phyloP scores from a whole-genome alignment of 129 eudicot species.

The Saposhnikovia divaricata region DNA sequence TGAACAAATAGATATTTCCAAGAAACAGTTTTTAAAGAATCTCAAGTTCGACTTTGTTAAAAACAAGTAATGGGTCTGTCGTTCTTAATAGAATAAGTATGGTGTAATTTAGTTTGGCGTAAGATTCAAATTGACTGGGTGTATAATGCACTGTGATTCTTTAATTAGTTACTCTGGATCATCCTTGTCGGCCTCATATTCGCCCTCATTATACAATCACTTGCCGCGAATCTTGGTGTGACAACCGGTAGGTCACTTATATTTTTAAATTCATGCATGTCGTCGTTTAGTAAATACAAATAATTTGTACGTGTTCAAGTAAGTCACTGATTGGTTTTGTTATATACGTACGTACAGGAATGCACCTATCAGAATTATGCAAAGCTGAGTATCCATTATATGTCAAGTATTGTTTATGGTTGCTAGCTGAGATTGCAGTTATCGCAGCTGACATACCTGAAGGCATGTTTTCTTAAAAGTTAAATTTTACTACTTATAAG shows the following conservation, averaged over 20 bases:
- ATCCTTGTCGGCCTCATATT: slow-evolving; percentile 47
- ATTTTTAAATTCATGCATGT: background rate
- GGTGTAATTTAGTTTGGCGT: background rate
- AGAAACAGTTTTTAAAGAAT: too few relatives aligned
- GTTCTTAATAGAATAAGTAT: too few relatives aligned
- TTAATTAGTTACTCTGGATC: slow-evolving; percentile 57
- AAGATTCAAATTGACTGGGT: background rate
- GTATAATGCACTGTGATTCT: background rate
- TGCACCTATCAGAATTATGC: slow-evolving; percentile 39
- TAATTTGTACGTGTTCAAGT: too few relatives aligned
- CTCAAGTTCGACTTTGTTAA: too few relatives aligned
- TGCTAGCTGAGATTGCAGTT: slow-evolving; percentile 44
- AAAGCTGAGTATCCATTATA: slow-evolving; percentile 35
- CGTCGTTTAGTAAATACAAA: background rate
- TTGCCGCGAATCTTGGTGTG: slow-evolving; percentile 66
- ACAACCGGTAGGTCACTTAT: slow-evolving; percentile 32
- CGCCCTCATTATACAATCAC: slow-evolving; percentile 60
- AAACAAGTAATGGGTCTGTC: too few relatives aligned
- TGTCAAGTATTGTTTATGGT: slow-evolving; percentile 39
- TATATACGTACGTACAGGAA: slow-evolving; percentile 20
- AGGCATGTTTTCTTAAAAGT: slow-evolving; percentile 8
- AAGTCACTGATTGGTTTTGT: background rate
- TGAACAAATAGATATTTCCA: too few relatives aligned
- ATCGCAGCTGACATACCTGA: slow-evolving; percentile 55
- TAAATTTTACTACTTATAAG: too few relatives aligned